Evolutionary conservation across 2,329 filamentous ascomycete genomes (phyloP).

Genomic region (Endoconidiophora laricicola): DNA sequence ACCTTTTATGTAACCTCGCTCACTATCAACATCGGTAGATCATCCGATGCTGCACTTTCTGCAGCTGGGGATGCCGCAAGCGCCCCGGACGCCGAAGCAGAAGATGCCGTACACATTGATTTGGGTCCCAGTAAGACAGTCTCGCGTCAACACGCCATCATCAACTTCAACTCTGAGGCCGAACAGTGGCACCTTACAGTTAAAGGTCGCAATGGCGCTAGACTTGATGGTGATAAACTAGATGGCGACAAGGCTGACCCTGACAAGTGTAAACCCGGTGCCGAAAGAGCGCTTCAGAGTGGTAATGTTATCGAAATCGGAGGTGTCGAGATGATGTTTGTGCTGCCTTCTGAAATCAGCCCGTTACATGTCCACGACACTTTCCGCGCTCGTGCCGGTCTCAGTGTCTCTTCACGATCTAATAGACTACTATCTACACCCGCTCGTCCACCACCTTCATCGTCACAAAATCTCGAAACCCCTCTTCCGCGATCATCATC

Average conservation of each 20-base stretch:
- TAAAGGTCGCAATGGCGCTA: slow-evolving; percentile 81
- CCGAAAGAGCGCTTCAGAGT: slow-evolving; percentile 52
- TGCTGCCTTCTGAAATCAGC: slow-evolving; percentile 59
- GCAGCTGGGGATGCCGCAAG: slow-evolving; percentile 20
- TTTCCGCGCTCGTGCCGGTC: slow-evolving; percentile 52
- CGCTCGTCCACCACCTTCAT: slow-evolving; percentile 1
- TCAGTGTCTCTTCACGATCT: slow-evolving; percentile 14
- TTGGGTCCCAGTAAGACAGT: slow-evolving; percentile 71
- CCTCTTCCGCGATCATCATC: slow-evolving; percentile 10
- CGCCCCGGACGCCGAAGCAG: slow-evolving; percentile 18
- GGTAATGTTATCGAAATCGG: slow-evolving; percentile 86
- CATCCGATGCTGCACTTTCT: slow-evolving; percentile 20
- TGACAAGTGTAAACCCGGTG: slow-evolving; percentile 36
- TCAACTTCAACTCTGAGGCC: slow-evolving; percentile 51
- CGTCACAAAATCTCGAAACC: slow-evolving; percentile 13
- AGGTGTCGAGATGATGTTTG: slow-evolving; percentile 96
- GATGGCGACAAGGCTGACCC: neutral
- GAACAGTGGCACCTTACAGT: slow-evolving; percentile 72
- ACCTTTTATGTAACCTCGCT: slow-evolving; percentile 67
- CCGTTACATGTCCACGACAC: slow-evolving; percentile 50
- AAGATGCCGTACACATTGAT: slow-evolving; percentile 62
- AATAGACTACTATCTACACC: slow-evolving; percentile 1
- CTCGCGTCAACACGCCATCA: slow-evolving; percentile 59
- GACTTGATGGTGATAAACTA: slow-evolving; percentile 49
- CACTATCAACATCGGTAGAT: slow-evolving; percentile 58